Evolutionary conservation across 177 flowering plant genomes (phyloP).

Genomic region (Vitis hybrid): DNA sequence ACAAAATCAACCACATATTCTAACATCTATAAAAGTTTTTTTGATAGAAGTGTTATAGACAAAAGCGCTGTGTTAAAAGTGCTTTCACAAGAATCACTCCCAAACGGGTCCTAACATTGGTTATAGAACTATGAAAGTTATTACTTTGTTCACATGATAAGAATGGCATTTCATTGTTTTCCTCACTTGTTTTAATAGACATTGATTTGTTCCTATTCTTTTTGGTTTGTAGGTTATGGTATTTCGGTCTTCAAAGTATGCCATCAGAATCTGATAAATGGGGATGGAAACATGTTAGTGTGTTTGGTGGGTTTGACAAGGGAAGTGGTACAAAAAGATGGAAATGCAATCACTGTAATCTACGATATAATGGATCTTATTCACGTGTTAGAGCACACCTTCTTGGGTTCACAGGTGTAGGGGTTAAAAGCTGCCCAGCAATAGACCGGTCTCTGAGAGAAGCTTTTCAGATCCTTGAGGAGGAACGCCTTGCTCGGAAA

Average conservation of each 20-base stretch:
- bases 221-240: too few species aligned
- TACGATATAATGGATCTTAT: constrained; percentile 46
- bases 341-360: constrained; percentile 43
- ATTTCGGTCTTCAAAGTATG: constrained; percentile 15
- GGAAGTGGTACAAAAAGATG: constrained; percentile 45
- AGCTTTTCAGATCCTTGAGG: constrained; percentile 35
- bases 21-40: too few species aligned
- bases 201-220: too few species aligned
- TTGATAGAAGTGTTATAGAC: too few species aligned
- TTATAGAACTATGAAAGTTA: too few species aligned
- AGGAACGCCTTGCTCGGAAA: constrained; percentile 31
- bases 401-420: constrained; percentile 44
- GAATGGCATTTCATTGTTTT: too few species aligned
- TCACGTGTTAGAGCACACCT: constrained; percentile 50
- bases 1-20: too few species aligned
- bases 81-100: too few species aligned
- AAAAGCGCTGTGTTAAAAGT: too few species aligned
- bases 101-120: too few species aligned
- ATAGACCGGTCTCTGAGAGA: constrained; percentile 38
- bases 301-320: constrained; percentile 42
- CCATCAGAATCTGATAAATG: constrained; percentile 43
- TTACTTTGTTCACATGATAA: too few species aligned
- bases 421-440: constrained; percentile 45
- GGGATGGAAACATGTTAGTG: constrained; percentile 49
- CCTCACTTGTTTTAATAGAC: too few species aligned